These are phyloP conservation scores for Colletotrichum sojae DNA, from an alignment of 2,329 filamentous ascomycete genomes.

Conservation along the genomic window DNA sequence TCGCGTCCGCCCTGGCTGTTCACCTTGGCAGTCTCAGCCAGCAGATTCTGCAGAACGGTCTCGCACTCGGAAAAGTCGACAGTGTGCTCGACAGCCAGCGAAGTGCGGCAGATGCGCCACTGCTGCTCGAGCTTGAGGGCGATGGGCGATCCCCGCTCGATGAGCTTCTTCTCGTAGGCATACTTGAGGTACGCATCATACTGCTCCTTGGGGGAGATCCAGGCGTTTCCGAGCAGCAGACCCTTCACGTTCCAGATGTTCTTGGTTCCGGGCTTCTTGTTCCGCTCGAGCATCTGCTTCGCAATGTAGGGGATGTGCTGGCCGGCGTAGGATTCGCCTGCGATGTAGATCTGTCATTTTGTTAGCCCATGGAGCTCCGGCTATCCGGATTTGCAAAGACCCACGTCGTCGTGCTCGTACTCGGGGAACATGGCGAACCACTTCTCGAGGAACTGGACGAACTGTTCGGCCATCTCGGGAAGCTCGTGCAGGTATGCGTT, in stretches of 20 bases:
- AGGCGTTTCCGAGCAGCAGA: slow-evolving; percentile 95
- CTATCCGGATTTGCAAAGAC: slow-evolving; percentile 51
- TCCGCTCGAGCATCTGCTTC: slow-evolving; percentile 89
- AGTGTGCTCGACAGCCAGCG: slow-evolving; percentile 65
- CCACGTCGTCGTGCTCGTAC: slow-evolving; percentile 91
- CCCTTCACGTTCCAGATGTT: slow-evolving; percentile 84
- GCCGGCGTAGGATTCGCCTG: slow-evolving; percentile 96
- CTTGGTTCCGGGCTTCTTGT: slow-evolving; percentile 70
- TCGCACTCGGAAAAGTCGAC: slow-evolving; percentile 84
- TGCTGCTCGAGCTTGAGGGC: slow-evolving; percentile 78
- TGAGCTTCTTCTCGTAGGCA: slow-evolving; percentile 81
- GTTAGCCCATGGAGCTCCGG: background rate
- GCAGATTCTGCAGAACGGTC: slow-evolving; percentile 78
- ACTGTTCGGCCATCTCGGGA: slow-evolving; percentile 89
- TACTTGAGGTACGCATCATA: slow-evolving; percentile 90
- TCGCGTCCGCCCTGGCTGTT: slow-evolving; percentile 63
- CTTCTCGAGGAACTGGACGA: slow-evolving; percentile 90
- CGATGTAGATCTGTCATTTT: slow-evolving; percentile 82
- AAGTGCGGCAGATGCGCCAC: slow-evolving; percentile 77
- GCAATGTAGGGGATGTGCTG: slow-evolving; percentile 98
- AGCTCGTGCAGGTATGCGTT: slow-evolving; percentile 89
- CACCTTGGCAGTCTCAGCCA: slow-evolving; percentile 73
- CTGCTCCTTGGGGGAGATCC: slow-evolving; percentile 92
- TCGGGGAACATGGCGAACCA: slow-evolving; percentile 94
- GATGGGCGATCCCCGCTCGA: slow-evolving; percentile 75